Evolutionary conservation across 2,329 filamentous ascomycete genomes (phyloP).

Genomic region (Ophiostoma triangulosporum): DNA sequence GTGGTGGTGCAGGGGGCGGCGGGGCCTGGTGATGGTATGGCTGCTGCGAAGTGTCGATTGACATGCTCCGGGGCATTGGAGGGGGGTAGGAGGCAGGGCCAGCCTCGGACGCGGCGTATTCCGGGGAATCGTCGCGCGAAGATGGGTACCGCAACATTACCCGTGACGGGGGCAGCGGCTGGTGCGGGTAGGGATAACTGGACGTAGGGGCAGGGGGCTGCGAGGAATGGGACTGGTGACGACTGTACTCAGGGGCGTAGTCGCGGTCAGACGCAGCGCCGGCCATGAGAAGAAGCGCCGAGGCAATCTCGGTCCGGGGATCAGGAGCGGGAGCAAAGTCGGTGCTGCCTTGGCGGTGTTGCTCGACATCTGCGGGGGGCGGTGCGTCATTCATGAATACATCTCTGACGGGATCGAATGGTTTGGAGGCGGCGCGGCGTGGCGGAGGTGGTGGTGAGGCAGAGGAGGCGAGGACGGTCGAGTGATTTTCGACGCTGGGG

Average conservation of each 20-base stretch:
- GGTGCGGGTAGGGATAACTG: background rate
- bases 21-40: constrained; percentile 6
- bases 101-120: constrained; percentile 2
- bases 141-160: constrained; percentile 4
- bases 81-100: constrained; percentile 1
- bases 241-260: constrained; percentile 7
- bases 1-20: background rate
- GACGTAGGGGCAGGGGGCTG: background rate
- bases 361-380: background rate
- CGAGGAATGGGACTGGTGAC: background rate
- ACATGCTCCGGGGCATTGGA: constrained; percentile 2
- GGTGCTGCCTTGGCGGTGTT: background rate
- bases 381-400: constrained; percentile 22
- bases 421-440: constrained; percentile 20
- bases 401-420: constrained; percentile 32
- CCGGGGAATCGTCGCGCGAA: constrained; percentile 4
- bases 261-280: background rate
- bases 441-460: background rate
- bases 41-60: constrained; percentile 6
- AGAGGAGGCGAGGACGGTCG: constrained; percentile 1
- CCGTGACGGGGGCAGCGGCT: background rate
- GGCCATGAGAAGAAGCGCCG: constrained; percentile 11
- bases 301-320: background rate
- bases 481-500: background rate
- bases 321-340: background rate